Base-by-base conservation (phyloP, 2,329 filamentous ascomycete species). In the Diaporthe ampelina region DNA sequence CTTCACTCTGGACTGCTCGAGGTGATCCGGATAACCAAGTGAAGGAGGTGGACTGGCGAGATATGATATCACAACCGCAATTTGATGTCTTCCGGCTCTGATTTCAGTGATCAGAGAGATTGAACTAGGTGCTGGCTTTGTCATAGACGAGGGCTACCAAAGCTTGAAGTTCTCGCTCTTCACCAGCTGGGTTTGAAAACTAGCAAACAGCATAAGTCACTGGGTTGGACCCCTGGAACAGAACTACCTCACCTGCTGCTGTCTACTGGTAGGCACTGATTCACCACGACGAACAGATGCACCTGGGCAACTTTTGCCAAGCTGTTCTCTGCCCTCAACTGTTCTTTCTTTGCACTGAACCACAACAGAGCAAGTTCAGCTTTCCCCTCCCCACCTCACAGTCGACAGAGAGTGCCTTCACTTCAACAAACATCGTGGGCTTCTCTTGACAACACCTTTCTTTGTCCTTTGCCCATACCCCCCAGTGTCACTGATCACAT, bases 41-140 rank as follows among this genome's bases (percentile, higher is more conserved):
- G 0, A 19, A 54, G 17, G 63, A 68, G 32, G 32, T 26, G 2
- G 63, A 68, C 17, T 68, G 63, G 63, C 32, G 48, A 9, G 48
- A 68, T 11, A 54, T 68, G 63, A 68, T 68, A 40, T 21, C 63
- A 35, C 63, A 68, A n/a, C 63, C 32, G 32, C 48, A 48, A 11
- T 68, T 54, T 68, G 63, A 68, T 29, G 63, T 68, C 13, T 68
- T 68, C 2, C 63, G 63, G n/a, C 63, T 68, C 29, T 68, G 48
- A 68, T 17, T 13, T 0, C 26, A 32, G 6, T 29, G 29, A 7
- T 19, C 13, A 37, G 26, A 5, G 8, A 24, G 43, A 21, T 37
- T 11, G 4, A 15, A 6, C 11, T n/a, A 6, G 40, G 43, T 35
- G 43, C 1, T 50, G 0, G 26, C 61, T 48, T 67, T 50, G 21